These are phyloP conservation scores for Microbotryum intermedium DNA, from an alignment of 1,284 basidiomycete species.

Conservation along the genomic window DNA sequence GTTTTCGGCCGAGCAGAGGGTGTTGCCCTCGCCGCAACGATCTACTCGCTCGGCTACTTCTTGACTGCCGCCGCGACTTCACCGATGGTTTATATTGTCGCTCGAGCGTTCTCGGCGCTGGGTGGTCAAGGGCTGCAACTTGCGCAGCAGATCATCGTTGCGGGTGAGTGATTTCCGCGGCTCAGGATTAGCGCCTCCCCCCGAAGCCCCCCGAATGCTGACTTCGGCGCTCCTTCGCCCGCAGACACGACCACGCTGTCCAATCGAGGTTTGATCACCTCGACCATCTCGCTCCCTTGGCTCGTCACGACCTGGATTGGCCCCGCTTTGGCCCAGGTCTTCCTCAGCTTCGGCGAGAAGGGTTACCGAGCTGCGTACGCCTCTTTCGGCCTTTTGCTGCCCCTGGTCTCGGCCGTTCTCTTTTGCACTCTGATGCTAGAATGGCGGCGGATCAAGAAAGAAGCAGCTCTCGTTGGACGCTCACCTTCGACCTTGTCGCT, in stretches of 20 bases:
- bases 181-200: no score
- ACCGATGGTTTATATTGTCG: slow-evolving; percentile 29
- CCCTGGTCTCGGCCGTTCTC: slow-evolving; percentile 29
- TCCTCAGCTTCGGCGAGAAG: slow-evolving; percentile 30
- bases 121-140: slow-evolving; percentile 36
- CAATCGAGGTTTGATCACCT: slow-evolving; percentile 34
- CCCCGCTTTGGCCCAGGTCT: slow-evolving; percentile 30
- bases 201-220: neutral
- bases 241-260: slow-evolving; percentile 35
- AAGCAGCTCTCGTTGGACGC: slow-evolving; percentile 8
- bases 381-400: slow-evolving; percentile 33
- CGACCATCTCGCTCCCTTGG: slow-evolving; percentile 36
- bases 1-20: slow-evolving; percentile 37
- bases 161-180: slow-evolving; percentile 11
- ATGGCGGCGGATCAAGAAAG: slow-evolving; percentile 20
- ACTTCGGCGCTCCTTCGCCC: neutral
- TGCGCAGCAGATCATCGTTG: slow-evolving; percentile 35
- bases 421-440: slow-evolving; percentile 23
- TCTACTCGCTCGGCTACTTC: slow-evolving; percentile 33
- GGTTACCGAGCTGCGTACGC: slow-evolving; percentile 34
- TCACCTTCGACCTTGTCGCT: slow-evolving; percentile 12
- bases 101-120: slow-evolving; percentile 30
- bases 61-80: slow-evolving; percentile 28
- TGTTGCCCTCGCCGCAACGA: slow-evolving; percentile 30
- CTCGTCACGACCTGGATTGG: slow-evolving; percentile 35